Base-by-base conservation (phyloP, 768 basidiomycete species). In the Podaxis sp. region DNA sequence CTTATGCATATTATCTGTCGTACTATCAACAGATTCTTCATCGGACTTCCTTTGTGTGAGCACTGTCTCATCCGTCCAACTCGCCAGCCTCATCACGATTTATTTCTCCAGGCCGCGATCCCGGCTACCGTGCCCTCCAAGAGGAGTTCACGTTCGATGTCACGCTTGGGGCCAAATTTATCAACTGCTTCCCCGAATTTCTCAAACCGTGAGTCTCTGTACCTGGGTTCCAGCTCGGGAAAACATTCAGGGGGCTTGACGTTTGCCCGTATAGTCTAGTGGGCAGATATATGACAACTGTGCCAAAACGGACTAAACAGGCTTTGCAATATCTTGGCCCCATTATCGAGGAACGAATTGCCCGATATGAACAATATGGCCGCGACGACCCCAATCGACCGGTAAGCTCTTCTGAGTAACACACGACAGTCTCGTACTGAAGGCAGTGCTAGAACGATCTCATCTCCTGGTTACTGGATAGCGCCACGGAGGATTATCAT, bases 1-100 rank as follows among this genome's bases (percentile, higher is more conserved):
- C 63, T 74, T 7, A 72, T 67, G 59, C 61, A 71, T 28, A 66
- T 83, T 14, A 66, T 84, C 10, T 71, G 74, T 37, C 74, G 79
- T 40, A 67, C 72, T 3, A 77, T 68, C 51, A 82, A 80, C 62
- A 75, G 84, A 16, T 50, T 76, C 0, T 80, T 85, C 56, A 77
- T 85, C 4, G 84, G 83, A 0, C 67, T 76, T 32, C 80, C 82
- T 2, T 53, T 80, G 1, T 83, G 83, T 81, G 47, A 25, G 76
- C 70, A 9, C 50, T 44, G 32, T 38, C 58, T 18, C 18, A 13
- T 16, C 53, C 16, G 7, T 23, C 25, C 18, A n/a, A 6, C 46
- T 14, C 21, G 13, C 3, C 23, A 25, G 7, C 47, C 18, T 48
- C 21, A 48, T 21, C 21, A 32, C 5, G 25, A 11, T 13, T 48